Evolutionary conservation across 805 yeast genomes (phyloP), one percentile per base, ranked within the genome.

Genomic region (Candida nitratophila): DNA sequence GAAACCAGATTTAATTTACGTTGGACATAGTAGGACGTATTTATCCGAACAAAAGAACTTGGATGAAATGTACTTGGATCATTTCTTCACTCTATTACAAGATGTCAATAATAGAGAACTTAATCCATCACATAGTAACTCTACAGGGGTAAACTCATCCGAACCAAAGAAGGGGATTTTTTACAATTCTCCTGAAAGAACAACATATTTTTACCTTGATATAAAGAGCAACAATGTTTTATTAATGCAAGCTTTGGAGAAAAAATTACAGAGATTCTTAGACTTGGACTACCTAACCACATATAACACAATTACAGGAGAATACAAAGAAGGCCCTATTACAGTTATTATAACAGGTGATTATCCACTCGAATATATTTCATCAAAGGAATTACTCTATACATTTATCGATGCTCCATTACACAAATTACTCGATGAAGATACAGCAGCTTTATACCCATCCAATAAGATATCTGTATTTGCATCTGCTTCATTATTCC

Each of bases 341-440:
- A 73, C 84, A 0, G 60, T 83, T 8, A 71, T 83, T 4, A 66
- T 81, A 32, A 83, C 88, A 1, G 91, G 93, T 2, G 72, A 79
- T 51, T 66, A 70, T 40, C 88, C 89, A 1, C 57, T 63, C 40
- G 74, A 65, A 19, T 48, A 59, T 34, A 58, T 72, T 32, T 37
- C 44, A 7, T 33, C 46, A 9, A 51, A 56, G 41, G 45, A 51
- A 21, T 43, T 60, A 31, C 50, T 64, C 35, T 65, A 68, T 60
- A 55, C 66, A 43, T 81, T 78, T 51, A 63, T 69, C 22, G 86
- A 81, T 55, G 81, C 77, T 7, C 81, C 82, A 1, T 58, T 79
- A 44, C 52, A 48, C 3, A 46, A 48, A 9, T 45, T 47, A 8
- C 40, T 52, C 6, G 50, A 55, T 41, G 47, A 47, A 16, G 50